Conservation (phyloP, 1,139 yeast species). For the Lodderomyces theae region DNA sequence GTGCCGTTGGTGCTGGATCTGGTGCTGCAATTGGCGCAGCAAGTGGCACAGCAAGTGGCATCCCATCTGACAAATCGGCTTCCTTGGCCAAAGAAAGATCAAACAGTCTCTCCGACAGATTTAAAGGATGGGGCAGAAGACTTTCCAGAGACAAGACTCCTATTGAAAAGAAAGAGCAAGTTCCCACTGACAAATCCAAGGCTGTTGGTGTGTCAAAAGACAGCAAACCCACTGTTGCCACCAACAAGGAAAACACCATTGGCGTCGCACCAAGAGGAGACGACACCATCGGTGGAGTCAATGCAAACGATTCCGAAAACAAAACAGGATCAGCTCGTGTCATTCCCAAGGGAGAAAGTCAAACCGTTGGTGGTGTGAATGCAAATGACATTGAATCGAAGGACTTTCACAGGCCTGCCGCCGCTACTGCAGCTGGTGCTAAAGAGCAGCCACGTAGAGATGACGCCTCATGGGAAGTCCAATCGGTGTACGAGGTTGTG, state of each 20-base stretch:
- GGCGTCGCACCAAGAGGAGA: conserved; percentile 3
- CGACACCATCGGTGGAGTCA: conserved; percentile 11
- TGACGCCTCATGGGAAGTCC: conserved; percentile 29
- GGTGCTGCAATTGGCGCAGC: conserved; percentile 4
- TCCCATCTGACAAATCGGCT: conserved; percentile 3
- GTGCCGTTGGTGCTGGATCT: conserved; percentile 11
- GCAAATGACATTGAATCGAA: conserved; percentile 2
- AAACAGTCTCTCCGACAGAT: conserved; percentile 20
- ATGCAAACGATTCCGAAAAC: conserved; percentile 11
- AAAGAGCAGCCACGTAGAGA: conserved; percentile 12
- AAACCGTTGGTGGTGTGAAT: conserved; percentile 5
- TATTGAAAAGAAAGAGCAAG: conserved; percentile 3
- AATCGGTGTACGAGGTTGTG: conserved; percentile 52
- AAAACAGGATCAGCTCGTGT: conserved; percentile 6
- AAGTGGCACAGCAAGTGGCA: conserved; percentile 8
- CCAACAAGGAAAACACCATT: not conserved
- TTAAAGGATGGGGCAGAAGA: conserved; percentile 24
- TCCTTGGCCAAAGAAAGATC: conserved; percentile 15
- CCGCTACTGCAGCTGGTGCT: conserved; percentile 1
- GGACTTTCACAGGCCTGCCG: not conserved
- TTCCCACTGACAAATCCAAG: not conserved
- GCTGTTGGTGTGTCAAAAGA: not conserved
- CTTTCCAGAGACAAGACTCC: conserved; percentile 13
- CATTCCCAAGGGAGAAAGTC: not conserved
- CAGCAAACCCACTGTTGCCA: conserved; percentile 4